Evolutionary conservation across 2,329 filamentous ascomycete genomes (phyloP), one percentile per base, ranked within the genome.

Genomic region (Fusarium odoratissimum): DNA sequence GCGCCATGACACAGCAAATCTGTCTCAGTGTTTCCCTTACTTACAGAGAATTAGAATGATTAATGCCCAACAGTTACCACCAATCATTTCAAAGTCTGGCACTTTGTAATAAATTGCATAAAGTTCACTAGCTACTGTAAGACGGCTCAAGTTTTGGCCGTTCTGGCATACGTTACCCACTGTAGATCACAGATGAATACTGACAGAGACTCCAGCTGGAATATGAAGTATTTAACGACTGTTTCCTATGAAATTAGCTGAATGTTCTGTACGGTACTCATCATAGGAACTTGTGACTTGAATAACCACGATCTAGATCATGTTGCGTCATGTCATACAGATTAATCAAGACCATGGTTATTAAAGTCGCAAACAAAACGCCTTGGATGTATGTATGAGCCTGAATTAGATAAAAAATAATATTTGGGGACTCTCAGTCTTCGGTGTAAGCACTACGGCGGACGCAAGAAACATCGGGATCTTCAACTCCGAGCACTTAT

Each of bases 121-220:
- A 6, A 30, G 13, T 33, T 28, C 3, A 13, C 13, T 52, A 37
- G 33, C 8, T 17, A 23, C 30, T 46, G 30, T 48, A 23, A 66
- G n/a, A 44, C 63, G 63, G 63, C 14, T 31, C 6, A 64, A 49
- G 31, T 16, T 65, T 45, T 30, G 31, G 33, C 63, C 63, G 63
- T 9, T 51, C 49, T 66, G 25, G n/a, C n/a, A n/a, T n/a, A 49
- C 59, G 23, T 11, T 16, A 16, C 10, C 12, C 7, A 16, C 11
- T 30, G 13, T 6, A 28, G 30, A 21, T 51, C 30, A 14, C 8
- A 8, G 6, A 23, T 23, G 19, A 25, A 4, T 33, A 10, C n/a
- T 33, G n/a, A 3, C 11, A 23, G 46, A 33, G 11, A 13, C 8
- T 14, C 30, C 8, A 33, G 16, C 1, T n/a, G 17, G 4, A 4